Evolutionary conservation across 345 rosid species (phyloP).

Genomic region (Brassica nigra): DNA sequence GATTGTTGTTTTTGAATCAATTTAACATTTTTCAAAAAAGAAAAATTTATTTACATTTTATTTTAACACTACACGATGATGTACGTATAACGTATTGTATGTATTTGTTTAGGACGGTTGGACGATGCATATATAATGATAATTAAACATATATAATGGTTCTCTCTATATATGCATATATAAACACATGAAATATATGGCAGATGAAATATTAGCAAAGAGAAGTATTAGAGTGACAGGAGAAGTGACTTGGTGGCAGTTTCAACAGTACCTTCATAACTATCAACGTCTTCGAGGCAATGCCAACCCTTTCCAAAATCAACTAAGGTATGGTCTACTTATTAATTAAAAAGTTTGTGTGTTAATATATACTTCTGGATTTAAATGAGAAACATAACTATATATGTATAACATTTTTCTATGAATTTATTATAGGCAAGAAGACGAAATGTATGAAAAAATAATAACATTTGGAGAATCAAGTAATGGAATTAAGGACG

Average conservation of each 20-base stretch:
- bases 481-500: slow-evolving; percentile 14
- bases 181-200: slow-evolving; percentile 18
- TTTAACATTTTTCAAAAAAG: no score
- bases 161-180: neutral
- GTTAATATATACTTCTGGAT: neutral
- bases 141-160: neutral
- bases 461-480: slow-evolving; percentile 40
- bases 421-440: slow-evolving; percentile 20
- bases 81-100: neutral
- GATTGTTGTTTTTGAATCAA: no score
- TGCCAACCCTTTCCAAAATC: slow-evolving; percentile 28
- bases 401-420: neutral
- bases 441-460: slow-evolving; percentile 23
- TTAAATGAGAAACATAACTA: neutral
- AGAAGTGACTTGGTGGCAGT: slow-evolving; percentile 42
- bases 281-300: slow-evolving; percentile 39
- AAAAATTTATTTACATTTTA: neutral
- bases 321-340: slow-evolving; percentile 31
- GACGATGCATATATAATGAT: neutral
- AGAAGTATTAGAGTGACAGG: slow-evolving; percentile 39
- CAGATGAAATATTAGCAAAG: slow-evolving; percentile 41
- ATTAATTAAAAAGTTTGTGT: neutral
- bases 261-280: slow-evolving; percentile 40
- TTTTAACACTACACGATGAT: neutral
- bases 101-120: neutral